Percentiles rank a stretch among this genome's conserved stretches.
These are phyloP conservation scores for Iberis pinnata DNA, from an alignment of 345 rosid genomes.

Conservation along the genomic window DNA sequence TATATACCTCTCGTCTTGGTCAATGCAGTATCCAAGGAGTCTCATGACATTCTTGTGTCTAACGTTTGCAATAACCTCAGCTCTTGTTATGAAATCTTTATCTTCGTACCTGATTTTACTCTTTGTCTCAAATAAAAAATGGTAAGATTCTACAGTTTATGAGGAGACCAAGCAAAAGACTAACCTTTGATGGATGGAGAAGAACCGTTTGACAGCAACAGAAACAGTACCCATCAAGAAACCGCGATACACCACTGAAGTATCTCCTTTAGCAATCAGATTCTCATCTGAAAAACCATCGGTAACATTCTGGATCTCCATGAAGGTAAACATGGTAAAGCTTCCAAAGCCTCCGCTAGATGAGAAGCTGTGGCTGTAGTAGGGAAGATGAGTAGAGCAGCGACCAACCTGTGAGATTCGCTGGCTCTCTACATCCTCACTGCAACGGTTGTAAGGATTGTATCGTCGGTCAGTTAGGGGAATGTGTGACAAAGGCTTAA, in stretches of 20 bases:
- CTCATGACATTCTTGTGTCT: slow-evolving; percentile 62
- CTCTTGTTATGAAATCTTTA: slow-evolving; percentile 41
- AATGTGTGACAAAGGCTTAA: slow-evolving; percentile 28
- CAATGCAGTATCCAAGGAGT: slow-evolving; percentile 58
- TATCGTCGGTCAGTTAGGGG: slow-evolving; percentile 12
- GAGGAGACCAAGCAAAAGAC: not conserved
- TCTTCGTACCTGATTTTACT: slow-evolving; percentile 35
- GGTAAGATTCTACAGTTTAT: not conserved
- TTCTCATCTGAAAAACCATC: slow-evolving; percentile 46
- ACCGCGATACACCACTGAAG: slow-evolving; percentile 45
- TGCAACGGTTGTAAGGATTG: slow-evolving; percentile 3
- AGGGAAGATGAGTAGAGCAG: slow-evolving; percentile 23
- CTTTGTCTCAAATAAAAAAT: too few species aligned
- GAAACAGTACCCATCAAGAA: slow-evolving; percentile 36
- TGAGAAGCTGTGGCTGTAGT: slow-evolving; percentile 20
- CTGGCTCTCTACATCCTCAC: slow-evolving; percentile 24
- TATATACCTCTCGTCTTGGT: slow-evolving; percentile 50
- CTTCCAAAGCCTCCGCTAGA: slow-evolving; percentile 24
- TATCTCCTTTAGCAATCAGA: slow-evolving; percentile 46
- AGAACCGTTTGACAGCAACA: slow-evolving; percentile 53
- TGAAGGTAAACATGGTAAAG: slow-evolving; percentile 30
- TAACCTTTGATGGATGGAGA: slow-evolving; percentile 37
- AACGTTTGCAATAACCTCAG: slow-evolving; percentile 43
- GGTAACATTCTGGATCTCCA: slow-evolving; percentile 46
- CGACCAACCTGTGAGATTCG: too few species aligned